Percentiles rank a stretch among this genome's conserved stretches.
Conservation (phyloP, 2,329 filamentous ascomycete genomes). For the Dactylellina parvicollis region DNA sequence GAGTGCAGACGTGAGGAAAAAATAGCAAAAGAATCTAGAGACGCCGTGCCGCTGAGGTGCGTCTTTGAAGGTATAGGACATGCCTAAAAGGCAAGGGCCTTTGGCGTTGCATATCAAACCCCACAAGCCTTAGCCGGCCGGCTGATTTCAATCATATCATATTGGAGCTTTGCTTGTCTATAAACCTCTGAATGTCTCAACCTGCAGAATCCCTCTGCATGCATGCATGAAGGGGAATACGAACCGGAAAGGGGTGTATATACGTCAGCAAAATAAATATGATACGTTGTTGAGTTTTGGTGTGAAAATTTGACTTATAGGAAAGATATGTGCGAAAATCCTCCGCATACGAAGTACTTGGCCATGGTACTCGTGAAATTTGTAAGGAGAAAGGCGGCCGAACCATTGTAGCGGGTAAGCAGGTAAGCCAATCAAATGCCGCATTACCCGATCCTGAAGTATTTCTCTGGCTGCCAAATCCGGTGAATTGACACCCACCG, state of each 20-base stretch:
- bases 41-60: slow-evolving; percentile 48
- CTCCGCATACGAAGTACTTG: no score
- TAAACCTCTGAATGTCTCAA: slow-evolving; percentile 40
- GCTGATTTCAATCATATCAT: slow-evolving; percentile 30
- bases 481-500: slow-evolving; percentile 27
- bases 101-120: neutral
- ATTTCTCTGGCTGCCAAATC: slow-evolving; percentile 40
- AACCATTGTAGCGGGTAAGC: slow-evolving; percentile 46
- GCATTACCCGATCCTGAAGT: slow-evolving; percentile 32
- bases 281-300: no score
- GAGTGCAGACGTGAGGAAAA: neutral
- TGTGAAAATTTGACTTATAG: neutral
- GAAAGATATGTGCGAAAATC: slow-evolving; percentile 10
- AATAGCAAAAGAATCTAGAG: slow-evolving; percentile 13
- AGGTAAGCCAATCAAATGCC: slow-evolving; percentile 33
- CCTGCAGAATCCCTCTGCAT: slow-evolving; percentile 45
- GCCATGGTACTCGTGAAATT: slow-evolving; percentile 11
- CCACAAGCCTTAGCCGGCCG: slow-evolving; percentile 8
- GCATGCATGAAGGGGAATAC: slow-evolving; percentile 19
- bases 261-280: neutral
- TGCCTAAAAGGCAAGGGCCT: slow-evolving; percentile 28
- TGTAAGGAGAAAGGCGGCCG: slow-evolving; percentile 31
- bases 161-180: neutral
- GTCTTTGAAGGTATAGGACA: slow-evolving; percentile 17
- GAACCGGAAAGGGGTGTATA: slow-evolving; percentile 1